Evolutionary conservation across 495 filamentous ascomycete species (phyloP).

Genomic region (Durotheca rogersii): DNA sequence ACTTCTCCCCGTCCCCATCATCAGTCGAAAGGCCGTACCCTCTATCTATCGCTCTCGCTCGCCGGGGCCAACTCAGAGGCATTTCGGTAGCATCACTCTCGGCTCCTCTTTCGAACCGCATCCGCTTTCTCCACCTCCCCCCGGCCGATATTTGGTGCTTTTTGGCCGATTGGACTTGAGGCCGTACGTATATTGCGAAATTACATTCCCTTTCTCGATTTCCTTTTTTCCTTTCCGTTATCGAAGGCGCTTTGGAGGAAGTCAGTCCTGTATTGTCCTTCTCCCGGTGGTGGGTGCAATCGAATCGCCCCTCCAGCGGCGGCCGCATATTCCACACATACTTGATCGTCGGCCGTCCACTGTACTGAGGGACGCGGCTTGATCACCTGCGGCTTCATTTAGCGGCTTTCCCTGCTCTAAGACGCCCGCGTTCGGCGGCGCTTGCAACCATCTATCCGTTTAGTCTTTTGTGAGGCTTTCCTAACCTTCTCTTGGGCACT

Average conservation of each 20-base stretch:
- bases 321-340: constrained; percentile 14
- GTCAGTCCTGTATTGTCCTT: too few relatives aligned
- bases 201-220: constrained; percentile 21
- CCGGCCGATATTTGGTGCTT: constrained; percentile 26
- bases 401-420: background rate
- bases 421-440: constrained; percentile 6
- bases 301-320: constrained; percentile 15
- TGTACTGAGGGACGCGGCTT: background rate
- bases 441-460: constrained; percentile 1
- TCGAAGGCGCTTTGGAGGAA: constrained; percentile 1
- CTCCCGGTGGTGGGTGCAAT: too few relatives aligned
- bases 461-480: background rate
- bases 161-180: constrained; percentile 27
- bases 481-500: background rate
- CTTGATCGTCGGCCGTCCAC: background rate
- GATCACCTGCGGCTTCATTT: background rate
- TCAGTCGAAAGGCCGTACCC: constrained; percentile 8
- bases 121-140: constrained; percentile 31
- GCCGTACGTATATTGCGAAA: constrained; percentile 17
- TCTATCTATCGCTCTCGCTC: too few relatives aligned
- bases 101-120: constrained; percentile 9
- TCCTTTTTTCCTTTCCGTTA: background rate
- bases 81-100: too few relatives aligned
- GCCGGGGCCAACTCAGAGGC: constrained; percentile 4
- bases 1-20: constrained; percentile 1